Conservation (phyloP, 2,329 filamentous ascomycete genomes). For the Gaeumannomyces tritici region DNA sequence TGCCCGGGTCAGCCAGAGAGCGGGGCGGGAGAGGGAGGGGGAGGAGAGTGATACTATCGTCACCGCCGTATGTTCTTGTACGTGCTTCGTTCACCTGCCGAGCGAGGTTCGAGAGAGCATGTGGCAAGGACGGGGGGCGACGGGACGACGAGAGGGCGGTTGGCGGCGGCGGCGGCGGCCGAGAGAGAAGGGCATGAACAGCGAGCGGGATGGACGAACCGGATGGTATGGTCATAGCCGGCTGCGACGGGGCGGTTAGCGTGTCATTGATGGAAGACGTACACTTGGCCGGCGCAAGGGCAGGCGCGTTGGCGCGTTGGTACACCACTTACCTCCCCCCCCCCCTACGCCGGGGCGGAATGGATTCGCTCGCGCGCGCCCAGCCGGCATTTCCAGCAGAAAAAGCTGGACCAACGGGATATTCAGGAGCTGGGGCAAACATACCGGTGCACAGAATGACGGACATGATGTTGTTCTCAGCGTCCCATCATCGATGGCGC, state of each 20-base stretch:
- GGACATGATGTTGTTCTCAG: slow-evolving; percentile 32
- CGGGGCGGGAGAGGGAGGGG: neutral
- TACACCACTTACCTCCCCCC: too few species aligned
- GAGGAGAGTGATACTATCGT: neutral
- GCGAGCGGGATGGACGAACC: slow-evolving; percentile 27
- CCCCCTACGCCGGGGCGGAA: neutral
- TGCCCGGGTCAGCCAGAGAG: neutral
- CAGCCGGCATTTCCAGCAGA: neutral
- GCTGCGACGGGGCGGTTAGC: slow-evolving; percentile 24
- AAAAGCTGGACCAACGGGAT: neutral
- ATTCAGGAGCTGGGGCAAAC: slow-evolving; percentile 10
- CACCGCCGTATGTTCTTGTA: too few species aligned
- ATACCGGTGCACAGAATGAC: slow-evolving; percentile 54
- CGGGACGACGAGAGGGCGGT: neutral
- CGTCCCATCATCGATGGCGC: slow-evolving; percentile 4
- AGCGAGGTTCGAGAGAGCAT: neutral
- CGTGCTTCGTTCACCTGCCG: neutral
- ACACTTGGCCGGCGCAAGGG: neutral
- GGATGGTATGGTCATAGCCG: slow-evolving; percentile 55
- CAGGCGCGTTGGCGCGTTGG: too few species aligned
- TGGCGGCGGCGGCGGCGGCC: neutral
- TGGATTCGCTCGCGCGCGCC: neutral
- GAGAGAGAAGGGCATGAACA: neutral
- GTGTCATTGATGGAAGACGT: neutral
- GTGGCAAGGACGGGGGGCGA: neutral